These are phyloP conservation scores for Cyberlindnera sargentensis DNA, from an alignment of 805 yeast genomes.

Conservation along the genomic window DNA sequence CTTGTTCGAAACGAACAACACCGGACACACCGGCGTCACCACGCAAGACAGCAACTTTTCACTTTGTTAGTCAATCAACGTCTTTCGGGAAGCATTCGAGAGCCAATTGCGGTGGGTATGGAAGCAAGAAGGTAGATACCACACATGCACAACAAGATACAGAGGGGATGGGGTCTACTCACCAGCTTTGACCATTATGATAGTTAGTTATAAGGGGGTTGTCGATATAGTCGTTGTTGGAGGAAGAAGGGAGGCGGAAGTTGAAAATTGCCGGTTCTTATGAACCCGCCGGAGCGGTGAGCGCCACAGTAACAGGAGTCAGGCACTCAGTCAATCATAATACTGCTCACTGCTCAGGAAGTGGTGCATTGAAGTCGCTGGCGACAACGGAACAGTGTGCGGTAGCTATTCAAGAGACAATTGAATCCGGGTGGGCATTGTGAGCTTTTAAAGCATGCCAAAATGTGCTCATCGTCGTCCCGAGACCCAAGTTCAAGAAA, in stretches of 20 bases:
- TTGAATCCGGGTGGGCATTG: too few relatives aligned
- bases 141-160: not conserved
- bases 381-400: too few relatives aligned
- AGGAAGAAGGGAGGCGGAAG: not conserved
- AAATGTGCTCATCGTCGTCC: too few relatives aligned
- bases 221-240: not conserved
- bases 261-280: not conserved
- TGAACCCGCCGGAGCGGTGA: not conserved
- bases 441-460: too few relatives aligned
- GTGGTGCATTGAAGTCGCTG: too few relatives aligned
- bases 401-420: too few relatives aligned
- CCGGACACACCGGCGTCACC: conserved; percentile 93
- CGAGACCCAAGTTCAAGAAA: too few relatives aligned
- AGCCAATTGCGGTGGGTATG: too few relatives aligned
- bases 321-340: too few relatives aligned
- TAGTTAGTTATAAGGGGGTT: not conserved
- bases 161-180: conserved; percentile 7
- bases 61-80: conserved; percentile 1
- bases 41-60: conserved; percentile 83
- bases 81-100: too few relatives aligned
- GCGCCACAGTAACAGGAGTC: too few relatives aligned
- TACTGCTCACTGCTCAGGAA: too few relatives aligned
- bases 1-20: conserved; percentile 80
- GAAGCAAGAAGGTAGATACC: not conserved
- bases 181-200: conserved; percentile 27